Percentiles rank a stretch among this genome's conserved stretches.
Evolutionary conservation across 129 eudicot species (phyloP).

Genomic region (Logfia minima): DNA sequence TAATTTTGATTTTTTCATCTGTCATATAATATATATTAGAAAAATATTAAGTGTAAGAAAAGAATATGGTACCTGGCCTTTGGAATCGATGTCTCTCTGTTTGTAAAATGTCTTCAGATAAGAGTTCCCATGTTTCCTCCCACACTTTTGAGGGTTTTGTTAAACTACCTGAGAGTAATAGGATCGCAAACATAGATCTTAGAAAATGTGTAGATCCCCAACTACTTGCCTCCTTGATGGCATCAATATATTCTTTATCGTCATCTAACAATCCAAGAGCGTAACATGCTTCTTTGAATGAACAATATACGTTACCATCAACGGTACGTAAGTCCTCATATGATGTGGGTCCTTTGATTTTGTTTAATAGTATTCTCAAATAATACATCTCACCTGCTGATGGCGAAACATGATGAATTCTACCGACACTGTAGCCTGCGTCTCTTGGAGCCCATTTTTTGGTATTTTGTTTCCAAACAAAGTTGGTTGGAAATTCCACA

Average conservation of each 20-base stretch:
- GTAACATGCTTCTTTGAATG: constrained; percentile 19
- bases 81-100: not conserved
- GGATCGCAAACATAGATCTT: not conserved
- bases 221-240: not conserved
- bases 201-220: not conserved
- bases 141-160: too few relatives aligned
- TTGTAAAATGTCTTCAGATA: not conserved
- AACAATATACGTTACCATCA: not conserved
- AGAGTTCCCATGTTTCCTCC: not conserved
- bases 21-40: too few relatives aligned
- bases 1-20: too few relatives aligned
- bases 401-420: not conserved
- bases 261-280: constrained; percentile 17
- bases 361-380: not conserved
- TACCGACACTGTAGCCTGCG: not conserved
- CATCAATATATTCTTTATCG: constrained; percentile 4
- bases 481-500: not conserved
- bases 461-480: not conserved
- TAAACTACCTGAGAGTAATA: not conserved
- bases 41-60: too few relatives aligned
- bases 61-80: too few relatives aligned
- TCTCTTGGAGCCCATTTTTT: not conserved
- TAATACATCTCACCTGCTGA: not conserved
- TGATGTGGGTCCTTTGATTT: not conserved
- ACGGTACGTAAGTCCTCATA: not conserved